Base-by-base conservation (phyloP, 2,329 filamentous ascomycete species). In the Epichloe elymi region DNA sequence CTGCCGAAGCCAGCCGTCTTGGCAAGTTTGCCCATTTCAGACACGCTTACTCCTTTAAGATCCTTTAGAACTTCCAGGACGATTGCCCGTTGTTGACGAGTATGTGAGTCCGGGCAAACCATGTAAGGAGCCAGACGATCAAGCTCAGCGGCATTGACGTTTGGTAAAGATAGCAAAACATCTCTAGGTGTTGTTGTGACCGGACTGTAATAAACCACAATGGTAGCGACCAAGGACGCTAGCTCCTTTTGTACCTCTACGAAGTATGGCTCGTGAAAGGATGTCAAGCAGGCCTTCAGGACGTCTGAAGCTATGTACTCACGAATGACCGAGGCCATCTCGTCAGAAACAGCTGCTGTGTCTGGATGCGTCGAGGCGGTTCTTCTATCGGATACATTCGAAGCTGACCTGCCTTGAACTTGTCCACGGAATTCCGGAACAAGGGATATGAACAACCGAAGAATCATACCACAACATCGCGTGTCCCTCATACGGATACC, bases 171-270 rank as follows among this genome's bases (percentile, higher is more conserved):
- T 4, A 89, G 71, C n/a, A 98, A 75, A 39, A 97, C 78, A 5
- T 82, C 72, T 19, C 82, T 75, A 0, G 90, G 88, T 0, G 86
- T 93, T 6, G 74, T 62, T 7, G 85, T 90, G 35, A 79, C 67
- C 0, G 79, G 72, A 12, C 80, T 79, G 63, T 95, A 95, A 54
- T 86, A 78, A 8, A 85, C 77, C 59, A 95, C 75, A 54, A 97
- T 93, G 4, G 83, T 79, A 0, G 90, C 90, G 55, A 98, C 95
- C 38, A 97, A 74, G 20, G 83, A 79, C 0, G 89, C 91, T 20
- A 98, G 76, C 48, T 98, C 90, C 63, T 90, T 91, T 61, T 98
- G 93, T 55, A 94, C 80, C 58, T 98, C 93, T 36, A 96, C 90
- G 67, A 97, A 98, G 67, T 97, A 96, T 0, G 88, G 84, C 58